phyloP scores from a whole-genome alignment of 495 filamentous ascomycete genomes.

The Aspergillus sclerotioniger region DNA sequence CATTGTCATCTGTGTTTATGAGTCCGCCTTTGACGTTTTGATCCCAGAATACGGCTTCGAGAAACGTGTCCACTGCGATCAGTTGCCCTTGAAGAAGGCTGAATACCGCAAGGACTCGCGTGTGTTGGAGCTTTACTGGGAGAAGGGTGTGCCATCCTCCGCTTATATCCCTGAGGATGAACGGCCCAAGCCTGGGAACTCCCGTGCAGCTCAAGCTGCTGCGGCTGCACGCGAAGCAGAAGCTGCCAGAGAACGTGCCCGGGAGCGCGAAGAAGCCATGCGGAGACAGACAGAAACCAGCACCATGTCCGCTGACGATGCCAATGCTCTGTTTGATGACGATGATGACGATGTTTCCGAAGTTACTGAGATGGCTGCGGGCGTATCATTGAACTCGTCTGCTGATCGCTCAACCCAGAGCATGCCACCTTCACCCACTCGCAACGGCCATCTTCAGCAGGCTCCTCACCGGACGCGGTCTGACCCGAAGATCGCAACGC shows the following conservation, averaged over 20 bases:
- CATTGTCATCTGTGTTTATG: constrained; percentile 95
- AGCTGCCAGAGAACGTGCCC: constrained; percentile 70
- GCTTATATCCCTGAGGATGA: constrained; percentile 97
- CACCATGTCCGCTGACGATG: constrained; percentile 84
- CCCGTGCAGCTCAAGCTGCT: constrained; percentile 64
- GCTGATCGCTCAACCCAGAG: constrained; percentile 89
- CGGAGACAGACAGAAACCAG: constrained; percentile 91
- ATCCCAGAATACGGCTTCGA: constrained; percentile 99
- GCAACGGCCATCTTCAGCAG: constrained; percentile 67
- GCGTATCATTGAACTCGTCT: constrained; percentile 68
- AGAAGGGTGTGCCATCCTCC: constrained; percentile 96
- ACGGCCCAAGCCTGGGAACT: constrained; percentile 69
- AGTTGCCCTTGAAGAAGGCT: constrained; percentile 96
- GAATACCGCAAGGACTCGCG: constrained; percentile 95
- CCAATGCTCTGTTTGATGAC: constrained; percentile 84
- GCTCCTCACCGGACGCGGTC: constrained; percentile 85
- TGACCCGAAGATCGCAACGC: constrained; percentile 83
- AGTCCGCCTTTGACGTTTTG: constrained; percentile 96
- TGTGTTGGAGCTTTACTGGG: constrained; percentile 95
- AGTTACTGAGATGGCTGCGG: constrained; percentile 77
- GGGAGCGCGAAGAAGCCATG: constrained; percentile 81
- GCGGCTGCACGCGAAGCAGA: constrained; percentile 77
- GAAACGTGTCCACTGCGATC: constrained; percentile 98
- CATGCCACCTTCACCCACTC: constrained; percentile 88
- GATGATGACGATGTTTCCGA: constrained; percentile 92